A percentile compares a stretch with the other conserved stretches of the same genome.
Conservation (phyloP, 2,329 filamentous ascomycete genomes). For the Pseudocercospora fijiensis region DNA sequence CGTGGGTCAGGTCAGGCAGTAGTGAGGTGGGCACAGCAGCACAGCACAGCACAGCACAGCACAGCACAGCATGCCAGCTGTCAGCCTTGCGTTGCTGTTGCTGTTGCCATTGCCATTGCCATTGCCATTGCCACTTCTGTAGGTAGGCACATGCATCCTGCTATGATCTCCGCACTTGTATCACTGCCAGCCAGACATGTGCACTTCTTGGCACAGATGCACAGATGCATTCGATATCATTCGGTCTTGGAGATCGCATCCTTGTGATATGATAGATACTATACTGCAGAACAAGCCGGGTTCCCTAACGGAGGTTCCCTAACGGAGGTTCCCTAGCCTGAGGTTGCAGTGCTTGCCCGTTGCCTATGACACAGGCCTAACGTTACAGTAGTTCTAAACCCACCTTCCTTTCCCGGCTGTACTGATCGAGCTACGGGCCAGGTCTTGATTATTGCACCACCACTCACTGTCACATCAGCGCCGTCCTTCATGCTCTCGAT, state of each 20-base stretch:
- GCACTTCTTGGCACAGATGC: not conserved
- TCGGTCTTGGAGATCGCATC: not conserved
- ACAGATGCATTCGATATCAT: not conserved
- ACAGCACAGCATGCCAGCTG: not conserved
- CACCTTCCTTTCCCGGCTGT: not conserved
- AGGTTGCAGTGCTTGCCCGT: not conserved
- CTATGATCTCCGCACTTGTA: not conserved
- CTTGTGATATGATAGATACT: not conserved
- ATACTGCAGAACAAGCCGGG: not conserved
- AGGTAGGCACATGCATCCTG: too few relatives aligned
- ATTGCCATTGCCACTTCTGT: too few relatives aligned
- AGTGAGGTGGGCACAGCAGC: too few relatives aligned
- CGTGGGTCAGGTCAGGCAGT: too few relatives aligned
- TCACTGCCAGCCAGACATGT: not conserved
- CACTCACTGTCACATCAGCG: not conserved
- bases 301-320: too few relatives aligned
- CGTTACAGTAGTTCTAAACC: too few relatives aligned
- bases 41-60: not conserved
- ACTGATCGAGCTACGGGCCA: not conserved
- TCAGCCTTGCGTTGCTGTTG: not conserved
- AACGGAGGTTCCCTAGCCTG: too few relatives aligned
- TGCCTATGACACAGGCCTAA: too few relatives aligned
- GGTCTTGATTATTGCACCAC: too few relatives aligned
- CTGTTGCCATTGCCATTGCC: too few relatives aligned
- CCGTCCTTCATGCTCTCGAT: not conserved